phyloP scores from a whole-genome alignment of 108 stramenopile species.

The Pinguiococcus pyrenoidosus region DNA sequence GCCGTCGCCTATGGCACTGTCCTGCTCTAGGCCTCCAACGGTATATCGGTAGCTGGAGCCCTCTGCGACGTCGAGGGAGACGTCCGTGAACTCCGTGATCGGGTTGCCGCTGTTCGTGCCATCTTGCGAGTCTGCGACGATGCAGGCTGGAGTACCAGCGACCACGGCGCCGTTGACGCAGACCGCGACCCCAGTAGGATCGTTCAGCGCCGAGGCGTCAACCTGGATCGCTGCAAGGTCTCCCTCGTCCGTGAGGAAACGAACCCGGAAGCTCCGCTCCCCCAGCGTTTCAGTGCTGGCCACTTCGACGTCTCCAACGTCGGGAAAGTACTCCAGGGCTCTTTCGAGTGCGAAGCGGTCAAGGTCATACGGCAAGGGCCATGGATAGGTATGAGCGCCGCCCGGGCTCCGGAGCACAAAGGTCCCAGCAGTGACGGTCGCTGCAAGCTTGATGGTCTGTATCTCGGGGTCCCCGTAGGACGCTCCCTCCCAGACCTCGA shows the following conservation, averaged over 20 bases:
- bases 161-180: too few relatives aligned
- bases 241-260: too few relatives aligned
- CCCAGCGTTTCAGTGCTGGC: background rate
- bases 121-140: background rate
- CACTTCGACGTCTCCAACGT: constrained; percentile 38
- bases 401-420: constrained; percentile 13
- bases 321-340: constrained; percentile 29
- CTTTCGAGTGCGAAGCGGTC: constrained; percentile 11
- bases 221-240: too few relatives aligned
- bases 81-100: background rate
- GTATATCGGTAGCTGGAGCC: constrained; percentile 23
- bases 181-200: too few relatives aligned
- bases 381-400: constrained; percentile 6
- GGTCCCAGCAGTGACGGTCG: constrained; percentile 12
- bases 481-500: constrained; percentile 39
- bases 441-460: constrained; percentile 25
- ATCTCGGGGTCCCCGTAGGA: constrained; percentile 32
- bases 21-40: constrained; percentile 34
- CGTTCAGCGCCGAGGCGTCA: too few relatives aligned
- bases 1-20: constrained; percentile 31
- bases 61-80: constrained; percentile 18
- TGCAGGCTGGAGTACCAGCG: background rate
- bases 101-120: background rate
- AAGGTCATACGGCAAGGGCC: constrained; percentile 2
- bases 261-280: too few relatives aligned